These are phyloP conservation scores for Suillus paluster DNA, from an alignment of 768 basidiomycete species.

Conservation along the genomic window DNA sequence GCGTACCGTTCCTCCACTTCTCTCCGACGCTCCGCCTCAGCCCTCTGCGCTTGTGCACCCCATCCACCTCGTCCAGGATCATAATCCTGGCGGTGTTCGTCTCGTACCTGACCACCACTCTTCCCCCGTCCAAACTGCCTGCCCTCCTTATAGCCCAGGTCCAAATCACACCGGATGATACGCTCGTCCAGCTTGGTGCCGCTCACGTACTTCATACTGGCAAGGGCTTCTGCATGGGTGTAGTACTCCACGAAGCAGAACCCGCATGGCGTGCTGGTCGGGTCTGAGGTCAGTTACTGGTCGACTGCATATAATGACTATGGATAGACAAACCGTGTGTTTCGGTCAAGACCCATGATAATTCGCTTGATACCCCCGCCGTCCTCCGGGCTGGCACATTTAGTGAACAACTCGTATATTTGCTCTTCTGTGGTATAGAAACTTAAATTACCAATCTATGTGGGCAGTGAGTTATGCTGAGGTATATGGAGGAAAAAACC, in stretches of 20 bases:
- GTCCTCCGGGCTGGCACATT: conserved; percentile 86
- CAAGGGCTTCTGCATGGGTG: conserved; percentile 90
- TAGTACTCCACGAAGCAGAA: conserved; percentile 98
- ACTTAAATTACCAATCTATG: conserved; percentile 87
- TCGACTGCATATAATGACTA: background rate
- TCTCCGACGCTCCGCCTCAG: conserved; percentile 74
- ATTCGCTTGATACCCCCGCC: conserved; percentile 92
- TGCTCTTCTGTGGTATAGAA: conserved; percentile 97
- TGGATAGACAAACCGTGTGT: conserved; percentile 66
- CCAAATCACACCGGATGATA: conserved; percentile 96
- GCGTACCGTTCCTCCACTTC: conserved; percentile 88
- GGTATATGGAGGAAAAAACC: conserved; percentile 34
- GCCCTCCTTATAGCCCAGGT: conserved; percentile 95
- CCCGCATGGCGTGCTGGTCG: conserved; percentile 81
- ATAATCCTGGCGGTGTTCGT: conserved; percentile 97
- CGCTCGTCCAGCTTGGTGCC: conserved; percentile 99
- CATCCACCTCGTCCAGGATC: conserved; percentile 95
- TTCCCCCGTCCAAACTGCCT: conserved; percentile 97
- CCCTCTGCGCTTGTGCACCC: conserved; percentile 83
- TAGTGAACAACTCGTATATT: conserved; percentile 91
- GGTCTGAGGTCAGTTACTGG: conserved; percentile 12
- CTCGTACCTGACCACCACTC: conserved; percentile 94
- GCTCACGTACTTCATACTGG: conserved; percentile 90
- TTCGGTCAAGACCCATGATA: conserved; percentile 93
- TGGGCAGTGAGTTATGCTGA: conserved; percentile 19